phyloP scores from a whole-genome alignment of 495 filamentous ascomycete genomes.

The Penicillium cosmopolitanum region DNA sequence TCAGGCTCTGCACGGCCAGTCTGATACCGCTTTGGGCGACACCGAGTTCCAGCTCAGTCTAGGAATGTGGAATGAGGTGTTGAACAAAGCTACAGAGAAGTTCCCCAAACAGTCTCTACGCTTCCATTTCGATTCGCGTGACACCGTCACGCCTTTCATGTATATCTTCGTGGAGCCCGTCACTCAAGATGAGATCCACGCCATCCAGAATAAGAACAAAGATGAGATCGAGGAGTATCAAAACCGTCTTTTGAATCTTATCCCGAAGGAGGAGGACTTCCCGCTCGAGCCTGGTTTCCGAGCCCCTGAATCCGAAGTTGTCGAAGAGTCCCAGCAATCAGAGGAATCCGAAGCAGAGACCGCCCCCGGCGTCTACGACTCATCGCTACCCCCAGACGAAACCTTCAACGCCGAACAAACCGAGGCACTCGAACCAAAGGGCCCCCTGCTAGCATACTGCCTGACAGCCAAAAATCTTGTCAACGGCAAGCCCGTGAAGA shows the following conservation, averaged over 20 bases:
- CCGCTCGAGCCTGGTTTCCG: not conserved
- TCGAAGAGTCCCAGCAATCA: not conserved
- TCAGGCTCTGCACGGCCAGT: constrained; percentile 73
- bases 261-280: constrained; percentile 20
- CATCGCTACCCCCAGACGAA: constrained; percentile 1
- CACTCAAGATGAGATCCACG: constrained; percentile 66
- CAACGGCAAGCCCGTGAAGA: constrained; percentile 64
- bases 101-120: constrained; percentile 77
- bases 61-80: constrained; percentile 71
- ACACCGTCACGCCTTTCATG: constrained; percentile 67
- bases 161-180: constrained; percentile 89
- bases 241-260: constrained; percentile 52
- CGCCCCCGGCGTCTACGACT: not conserved
- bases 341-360: not conserved
- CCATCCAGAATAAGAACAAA: constrained; percentile 69
- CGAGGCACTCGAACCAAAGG: constrained; percentile 10
- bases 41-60: constrained; percentile 85
- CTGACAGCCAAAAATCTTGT: constrained; percentile 73
- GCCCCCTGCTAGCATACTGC: constrained; percentile 63
- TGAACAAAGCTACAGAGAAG: constrained; percentile 71
- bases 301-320: not conserved
- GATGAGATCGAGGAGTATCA: constrained; percentile 70
- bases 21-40: constrained; percentile 69
- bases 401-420: constrained; percentile 1
- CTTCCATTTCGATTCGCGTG: constrained; percentile 83